Evolutionary conservation across 192 early-diverging fungal species (phyloP).

Genomic region (Chytriomyces sp.): DNA sequence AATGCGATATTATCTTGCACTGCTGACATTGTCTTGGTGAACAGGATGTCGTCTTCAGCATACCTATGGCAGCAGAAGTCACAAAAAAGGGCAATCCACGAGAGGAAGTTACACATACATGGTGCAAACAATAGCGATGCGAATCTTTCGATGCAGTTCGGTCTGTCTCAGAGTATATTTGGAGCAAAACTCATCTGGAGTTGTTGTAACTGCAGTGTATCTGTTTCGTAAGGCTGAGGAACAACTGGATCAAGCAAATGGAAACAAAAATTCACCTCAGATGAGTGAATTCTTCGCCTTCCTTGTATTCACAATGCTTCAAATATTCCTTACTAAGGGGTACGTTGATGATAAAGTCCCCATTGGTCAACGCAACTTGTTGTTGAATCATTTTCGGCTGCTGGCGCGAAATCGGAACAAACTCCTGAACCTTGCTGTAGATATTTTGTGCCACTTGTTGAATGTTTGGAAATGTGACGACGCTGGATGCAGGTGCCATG

Average conservation of each 20-base stretch:
- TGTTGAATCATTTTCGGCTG: slow-evolving; percentile 20
- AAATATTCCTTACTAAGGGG: slow-evolving; percentile 42
- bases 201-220: slow-evolving; percentile 73
- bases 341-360: slow-evolving; percentile 46
- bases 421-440: neutral
- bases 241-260: neutral
- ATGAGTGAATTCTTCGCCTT: slow-evolving; percentile 69
- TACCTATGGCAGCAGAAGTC: slow-evolving; percentile 56
- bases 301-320: slow-evolving; percentile 42
- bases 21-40: slow-evolving; percentile 63
- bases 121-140: slow-evolving; percentile 72
- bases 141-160: slow-evolving; percentile 58
- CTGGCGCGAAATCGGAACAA: neutral
- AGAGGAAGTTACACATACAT: slow-evolving; percentile 55
- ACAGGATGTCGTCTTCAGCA: slow-evolving; percentile 63
- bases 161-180: slow-evolving; percentile 64
- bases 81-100: neutral
- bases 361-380: slow-evolving; percentile 38
- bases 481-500: neutral
- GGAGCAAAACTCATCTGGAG: slow-evolving; percentile 65
- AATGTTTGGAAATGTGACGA: neutral
- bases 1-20: slow-evolving; percentile 69
- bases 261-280: slow-evolving; percentile 42
- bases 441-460: neutral
- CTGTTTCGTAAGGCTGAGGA: slow-evolving; percentile 18